Evolutionary conservation across 306 rosid species (phyloP), one percentile per base, ranked within the genome.

Genomic region (Geum urbanum): DNA sequence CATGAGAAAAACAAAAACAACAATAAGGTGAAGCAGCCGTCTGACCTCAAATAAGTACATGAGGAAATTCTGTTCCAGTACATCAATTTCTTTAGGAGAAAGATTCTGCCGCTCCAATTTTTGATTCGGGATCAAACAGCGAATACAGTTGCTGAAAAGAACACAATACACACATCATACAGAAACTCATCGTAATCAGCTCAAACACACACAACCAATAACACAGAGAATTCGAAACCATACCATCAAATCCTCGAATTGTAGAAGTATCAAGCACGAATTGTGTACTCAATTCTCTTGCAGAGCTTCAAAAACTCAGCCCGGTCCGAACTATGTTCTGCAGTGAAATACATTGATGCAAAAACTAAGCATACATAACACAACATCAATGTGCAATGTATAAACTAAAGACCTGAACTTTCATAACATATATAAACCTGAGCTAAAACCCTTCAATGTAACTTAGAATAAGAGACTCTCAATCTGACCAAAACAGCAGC

Each of bases 191-290:
- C 20, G 45, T 8, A 14, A 47, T 35, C 46, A 58, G 43, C 41
- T 13, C 52, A 2, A 66, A 0, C 18, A 46, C 15, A 60, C 9
- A 13, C 7, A 51, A 52, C 50, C 39, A 18, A 37, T 7, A 3
- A 20, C 61, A 8, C 4, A 8, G 56, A 4, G 40, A 14, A 7
- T 2, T 7, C 43, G 24, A 80, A 35, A 73, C 9, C 67, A 48
- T 87, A 92, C 96, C 98, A 92, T 90, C 84, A 92, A 80, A 79
- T 92, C 98, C 80, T 92, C 96, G 48, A 92, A 92, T 46, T 92
- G 96, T 46, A 92, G 83, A 75, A 86, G 92, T 86, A 92, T 96
- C 98, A 92, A 46, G 98, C 98, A 71, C 98, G 86, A 77, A 92
- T 85, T 1, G 90, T 86, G 80, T 87, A 90, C 76, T 92, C 98